Evolutionary conservation across 2,329 filamentous ascomycete genomes (phyloP), one percentile per base, ranked within the genome.

Genomic region (Microascus cirrosus): DNA sequence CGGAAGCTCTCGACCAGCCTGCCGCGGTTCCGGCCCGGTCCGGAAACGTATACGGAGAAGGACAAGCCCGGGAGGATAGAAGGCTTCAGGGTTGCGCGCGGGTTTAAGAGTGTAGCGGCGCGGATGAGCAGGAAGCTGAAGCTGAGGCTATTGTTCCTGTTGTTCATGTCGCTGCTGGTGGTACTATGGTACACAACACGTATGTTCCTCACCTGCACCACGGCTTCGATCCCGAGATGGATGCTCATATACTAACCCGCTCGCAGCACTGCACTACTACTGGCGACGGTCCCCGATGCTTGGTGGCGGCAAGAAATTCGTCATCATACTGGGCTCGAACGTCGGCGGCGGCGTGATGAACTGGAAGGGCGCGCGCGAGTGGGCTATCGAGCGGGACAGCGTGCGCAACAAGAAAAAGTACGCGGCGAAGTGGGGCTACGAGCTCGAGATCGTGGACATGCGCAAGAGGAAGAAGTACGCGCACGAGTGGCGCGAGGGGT

Each of bases 401-500:
- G 84, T 97, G 58, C 86, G 86, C 70, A 99, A 99, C 74, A 99
- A 99, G 78, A 86, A 87, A 69, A 88, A 86, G 67, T 99, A 99
- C 68, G 87, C 85, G 2, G 79, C 83, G 36, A 81, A 80, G 69
- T 97, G 94, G 92, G 94, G 94, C 15, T 97, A 99, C 70, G 88
- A 96, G 61, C 77, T 99, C 59, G 94, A 99, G 70, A 87, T 97
- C 68, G 90, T 95, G 63, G 95, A 99, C 71, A 95, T 99, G 92
- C 93, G 91, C 75, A 96, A 92, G 57, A 96, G 96, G 81, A 97
- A 96, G 75, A 85, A 92, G 63, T 99, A 99, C 70, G 93, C 94
- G 32, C 94, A 99, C 73, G 94, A 99, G 73, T 99, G 94, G 94
- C 84, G 94, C 67, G 94, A 99, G 74, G 95, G 93, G 70, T 99